Conservation (phyloP, 2,329 filamentous ascomycete genomes). For the Endothia cerciana region DNA sequence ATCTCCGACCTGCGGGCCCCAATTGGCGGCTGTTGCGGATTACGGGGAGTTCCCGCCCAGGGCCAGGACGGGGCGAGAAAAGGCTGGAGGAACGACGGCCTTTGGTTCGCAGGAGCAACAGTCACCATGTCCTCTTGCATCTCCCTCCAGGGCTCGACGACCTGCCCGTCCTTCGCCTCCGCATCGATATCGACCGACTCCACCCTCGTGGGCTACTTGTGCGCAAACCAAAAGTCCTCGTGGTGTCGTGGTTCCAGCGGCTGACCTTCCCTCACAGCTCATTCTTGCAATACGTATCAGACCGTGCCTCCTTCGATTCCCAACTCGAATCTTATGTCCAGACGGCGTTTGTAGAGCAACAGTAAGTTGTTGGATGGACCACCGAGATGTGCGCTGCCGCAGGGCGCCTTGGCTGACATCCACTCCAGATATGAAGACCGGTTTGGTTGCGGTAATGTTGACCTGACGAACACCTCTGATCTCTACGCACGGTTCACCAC, state of each 20-base stretch:
- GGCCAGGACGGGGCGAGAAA: constrained; percentile 17
- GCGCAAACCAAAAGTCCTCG: constrained; percentile 36
- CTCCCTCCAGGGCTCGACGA: constrained; percentile 62
- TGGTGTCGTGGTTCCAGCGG: not conserved
- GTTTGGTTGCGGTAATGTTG: constrained; percentile 78
- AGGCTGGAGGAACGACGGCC: constrained; percentile 18
- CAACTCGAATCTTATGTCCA: constrained; percentile 74
- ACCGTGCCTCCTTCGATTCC: constrained; percentile 75
- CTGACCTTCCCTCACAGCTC: constrained; percentile 64
- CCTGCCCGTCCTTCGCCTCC: constrained; percentile 64
- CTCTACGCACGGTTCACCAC: constrained; percentile 94
- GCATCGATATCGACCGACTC: constrained; percentile 65
- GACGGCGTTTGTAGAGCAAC: constrained; percentile 73
- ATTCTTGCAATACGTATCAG: constrained; percentile 82
- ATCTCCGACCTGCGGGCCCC: constrained; percentile 1
- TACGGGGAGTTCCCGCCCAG: constrained; percentile 2
- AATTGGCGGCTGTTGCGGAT: not conserved
- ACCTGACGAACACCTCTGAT: constrained; percentile 76
- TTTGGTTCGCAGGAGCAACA: constrained; percentile 38
- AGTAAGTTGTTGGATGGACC: constrained; percentile 60
- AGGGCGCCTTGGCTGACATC: constrained; percentile 27
- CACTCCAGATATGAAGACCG: constrained; percentile 73
- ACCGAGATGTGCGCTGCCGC: constrained; percentile 17
- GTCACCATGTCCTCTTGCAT: constrained; percentile 45
- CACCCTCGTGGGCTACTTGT: constrained; percentile 60